Evolutionary conservation across 1,284 basidiomycete species (phyloP), one percentile per base, ranked within the genome.

Genomic region (Sanguinoderma infundibulare): DNA sequence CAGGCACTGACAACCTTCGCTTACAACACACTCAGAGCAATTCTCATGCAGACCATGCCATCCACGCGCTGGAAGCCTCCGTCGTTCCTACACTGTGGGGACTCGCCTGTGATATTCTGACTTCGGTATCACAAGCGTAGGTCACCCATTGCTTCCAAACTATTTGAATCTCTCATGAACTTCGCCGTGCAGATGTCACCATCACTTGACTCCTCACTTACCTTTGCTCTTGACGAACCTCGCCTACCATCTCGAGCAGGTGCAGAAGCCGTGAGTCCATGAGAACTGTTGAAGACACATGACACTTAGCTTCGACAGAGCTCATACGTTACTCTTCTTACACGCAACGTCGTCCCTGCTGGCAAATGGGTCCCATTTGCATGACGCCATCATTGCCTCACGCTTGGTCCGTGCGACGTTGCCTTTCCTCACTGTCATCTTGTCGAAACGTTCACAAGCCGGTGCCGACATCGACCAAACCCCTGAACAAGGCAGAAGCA

Each of bases 221-320:
- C 72, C 83, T 15, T 81, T 76, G 46, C 59, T 92, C 14, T 68
- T 84, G 10, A 79, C 79, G 30, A 75, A 80, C 42, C 69, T 92
- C 15, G 74, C 79, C 2, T 84, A 80, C 67, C 89, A 87, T 59
- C 75, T 93, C 1, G 91, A 93, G 70, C 82, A 83, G 61, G 74
- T 76, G 17, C 73, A 74, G 32, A 72, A 78, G 10, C 53, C 77
- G 90, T 91, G 72, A 68, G 86, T 77, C 32, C 5, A 17, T n/a
- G 10, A 8, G 0, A 20, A 24, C 7, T 1, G 20, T 14, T 12
- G n/a, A 54, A 42, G 4, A 39, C 1, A 10, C 28, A 24, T 22
- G 34, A 1, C 5, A 15, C 52, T 17, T 5, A 47, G 12, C 2
- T 24, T 8, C 40, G 42, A 15, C 38, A 66, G 65, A 6, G 5